These are phyloP conservation scores for Atalantia buxifolia DNA, from an alignment of 345 rosid species.

Conservation along the genomic window DNA sequence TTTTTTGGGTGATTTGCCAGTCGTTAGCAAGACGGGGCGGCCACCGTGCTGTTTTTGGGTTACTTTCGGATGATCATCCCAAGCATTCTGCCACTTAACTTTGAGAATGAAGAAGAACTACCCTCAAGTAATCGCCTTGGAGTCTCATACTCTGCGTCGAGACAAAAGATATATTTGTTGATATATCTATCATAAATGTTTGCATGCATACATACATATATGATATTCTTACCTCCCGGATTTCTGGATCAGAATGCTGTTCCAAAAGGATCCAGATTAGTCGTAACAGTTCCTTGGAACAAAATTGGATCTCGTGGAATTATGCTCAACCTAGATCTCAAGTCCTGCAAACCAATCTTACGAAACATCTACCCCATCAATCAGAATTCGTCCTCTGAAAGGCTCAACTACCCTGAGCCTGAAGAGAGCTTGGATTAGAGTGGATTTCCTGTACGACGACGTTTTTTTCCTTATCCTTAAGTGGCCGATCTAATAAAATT, in stretches of 20 bases:
- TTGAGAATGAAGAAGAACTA: slow-evolving; percentile 56
- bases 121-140: slow-evolving; percentile 50
- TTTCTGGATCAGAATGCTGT: slow-evolving; percentile 72
- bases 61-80: slow-evolving; percentile 45
- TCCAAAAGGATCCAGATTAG: slow-evolving; percentile 75
- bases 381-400: slow-evolving; percentile 61
- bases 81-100: slow-evolving; percentile 56
- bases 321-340: slow-evolving; percentile 73
- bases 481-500: too few species aligned
- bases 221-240: slow-evolving; percentile 51
- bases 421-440: slow-evolving; percentile 80
- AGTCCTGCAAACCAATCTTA: slow-evolving; percentile 71
- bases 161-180: slow-evolving; percentile 32
- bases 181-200: slow-evolving; percentile 1
- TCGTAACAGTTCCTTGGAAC: slow-evolving; percentile 81
- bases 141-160: slow-evolving; percentile 33
- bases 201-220: neutral
- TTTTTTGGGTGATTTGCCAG: too few species aligned
- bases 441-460: too few species aligned
- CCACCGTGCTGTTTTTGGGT: neutral
- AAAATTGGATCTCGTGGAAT: too few species aligned
- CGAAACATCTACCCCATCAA: slow-evolving; percentile 70
- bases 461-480: too few species aligned
- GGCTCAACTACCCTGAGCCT: slow-evolving; percentile 80
- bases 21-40: too few species aligned